Evolutionary conservation across 2,329 filamentous ascomycete species (phyloP).

Genomic region (Aspergillus aculeatinus): DNA sequence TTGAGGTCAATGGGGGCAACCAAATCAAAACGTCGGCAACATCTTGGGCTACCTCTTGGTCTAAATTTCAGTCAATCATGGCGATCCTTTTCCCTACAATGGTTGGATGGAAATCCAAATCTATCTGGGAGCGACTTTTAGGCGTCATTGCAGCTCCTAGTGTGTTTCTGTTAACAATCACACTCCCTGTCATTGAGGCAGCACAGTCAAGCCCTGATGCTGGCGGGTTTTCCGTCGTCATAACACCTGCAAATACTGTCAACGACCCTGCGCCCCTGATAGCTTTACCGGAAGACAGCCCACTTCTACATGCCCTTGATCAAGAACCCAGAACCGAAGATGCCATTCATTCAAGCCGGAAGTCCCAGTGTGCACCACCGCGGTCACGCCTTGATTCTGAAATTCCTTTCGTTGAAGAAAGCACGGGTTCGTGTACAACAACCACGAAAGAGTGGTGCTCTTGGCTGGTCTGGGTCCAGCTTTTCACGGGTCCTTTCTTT

Average conservation of each 20-base stretch:
- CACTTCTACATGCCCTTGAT: constrained; percentile 27
- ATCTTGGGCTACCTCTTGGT: constrained; percentile 78
- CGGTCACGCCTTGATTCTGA: constrained; percentile 41
- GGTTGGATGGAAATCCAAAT: constrained; percentile 76
- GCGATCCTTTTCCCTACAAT: constrained; percentile 85
- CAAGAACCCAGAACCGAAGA: constrained; percentile 10
- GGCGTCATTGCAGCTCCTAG: constrained; percentile 83
- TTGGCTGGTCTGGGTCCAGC: constrained; percentile 82
- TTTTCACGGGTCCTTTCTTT: constrained; percentile 85
- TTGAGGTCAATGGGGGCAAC: constrained; percentile 43
- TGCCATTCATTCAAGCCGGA: constrained; percentile 15
- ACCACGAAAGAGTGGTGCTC: constrained; percentile 71
- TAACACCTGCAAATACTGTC: constrained; percentile 35
- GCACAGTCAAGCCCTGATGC: constrained; percentile 36
- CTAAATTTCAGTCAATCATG: constrained; percentile 68
- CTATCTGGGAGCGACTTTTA: constrained; percentile 77
- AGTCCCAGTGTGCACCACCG: constrained; percentile 17
- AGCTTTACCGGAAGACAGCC: constrained; percentile 39
- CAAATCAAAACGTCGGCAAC: constrained; percentile 47
- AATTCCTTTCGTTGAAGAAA: constrained; percentile 32
- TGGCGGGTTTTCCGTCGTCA: background rate
- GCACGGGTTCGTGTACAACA: constrained; percentile 21
- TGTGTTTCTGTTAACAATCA: constrained; percentile 85
- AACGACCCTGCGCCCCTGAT: constrained; percentile 26
- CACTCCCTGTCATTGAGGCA: constrained; percentile 83